A percentile compares a stretch with the other conserved stretches of the same genome.
These are phyloP conservation scores for Oryza coarctata DNA, from an alignment of 176 grass and related monocot species.

Conservation along the genomic window DNA sequence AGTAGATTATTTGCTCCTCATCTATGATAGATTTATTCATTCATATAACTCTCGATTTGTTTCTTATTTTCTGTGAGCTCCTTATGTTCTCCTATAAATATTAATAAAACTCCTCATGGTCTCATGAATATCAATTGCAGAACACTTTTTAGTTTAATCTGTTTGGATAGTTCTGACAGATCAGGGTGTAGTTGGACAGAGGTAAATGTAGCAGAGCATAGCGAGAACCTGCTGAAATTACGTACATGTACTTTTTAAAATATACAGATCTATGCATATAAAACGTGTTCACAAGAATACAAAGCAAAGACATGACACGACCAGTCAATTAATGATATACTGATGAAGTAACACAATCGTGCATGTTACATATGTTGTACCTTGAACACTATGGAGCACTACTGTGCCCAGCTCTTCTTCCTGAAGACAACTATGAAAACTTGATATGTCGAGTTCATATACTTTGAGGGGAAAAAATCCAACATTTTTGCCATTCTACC, in stretches of 20 bases:
- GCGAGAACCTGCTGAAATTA: not conserved
- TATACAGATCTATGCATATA: not conserved
- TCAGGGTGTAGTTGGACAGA: not conserved
- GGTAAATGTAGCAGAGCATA: not conserved
- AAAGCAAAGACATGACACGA: not conserved
- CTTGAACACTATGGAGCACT: not conserved
- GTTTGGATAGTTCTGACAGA: not conserved
- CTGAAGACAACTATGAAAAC: not conserved
- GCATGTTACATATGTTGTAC: not conserved
- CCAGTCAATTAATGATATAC: not conserved
- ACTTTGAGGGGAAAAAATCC: not conserved
- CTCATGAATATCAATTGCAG: not conserved
- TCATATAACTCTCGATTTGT: not conserved
- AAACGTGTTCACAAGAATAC: not conserved
- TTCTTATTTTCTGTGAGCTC: constrained; percentile 9
- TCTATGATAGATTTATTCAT: not conserved
- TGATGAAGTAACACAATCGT: not conserved
- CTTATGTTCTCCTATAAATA: not conserved
- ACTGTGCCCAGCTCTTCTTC: not conserved
- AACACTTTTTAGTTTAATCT: not conserved
- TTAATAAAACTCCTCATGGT: not conserved
- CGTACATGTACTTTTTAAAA: not conserved
- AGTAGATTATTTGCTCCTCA: constrained; percentile 14
- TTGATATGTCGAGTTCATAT: not conserved
- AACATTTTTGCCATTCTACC: constrained; percentile 2